Conservation (phyloP, 2,329 filamentous ascomycete genomes). For the Madurella fahalii region DNA sequence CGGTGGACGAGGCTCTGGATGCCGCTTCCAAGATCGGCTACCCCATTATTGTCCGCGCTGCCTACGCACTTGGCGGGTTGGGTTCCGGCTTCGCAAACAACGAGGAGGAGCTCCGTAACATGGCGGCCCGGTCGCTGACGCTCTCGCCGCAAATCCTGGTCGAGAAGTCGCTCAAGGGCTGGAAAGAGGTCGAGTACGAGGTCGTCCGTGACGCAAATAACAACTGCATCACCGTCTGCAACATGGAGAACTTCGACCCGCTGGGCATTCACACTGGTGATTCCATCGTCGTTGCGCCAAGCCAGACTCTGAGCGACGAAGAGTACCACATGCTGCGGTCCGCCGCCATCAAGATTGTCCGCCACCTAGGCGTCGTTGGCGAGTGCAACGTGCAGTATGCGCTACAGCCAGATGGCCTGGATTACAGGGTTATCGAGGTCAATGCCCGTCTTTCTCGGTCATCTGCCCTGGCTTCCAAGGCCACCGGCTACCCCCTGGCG, state of each 20-base stretch:
- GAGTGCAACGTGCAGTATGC: constrained; percentile 99
- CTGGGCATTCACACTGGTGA: constrained; percentile 97
- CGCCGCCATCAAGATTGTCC: constrained; percentile 96
- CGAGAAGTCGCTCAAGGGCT: constrained; percentile 97
- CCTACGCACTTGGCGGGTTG: constrained; percentile 92
- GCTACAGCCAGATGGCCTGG: constrained; percentile 90
- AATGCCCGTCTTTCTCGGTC: constrained; percentile 98
- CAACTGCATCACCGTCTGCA: constrained; percentile 99
- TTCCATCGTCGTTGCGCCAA: constrained; percentile 95
- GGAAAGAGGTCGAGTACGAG: constrained; percentile 99
- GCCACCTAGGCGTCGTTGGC: constrained; percentile 92
- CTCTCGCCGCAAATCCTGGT: constrained; percentile 95
- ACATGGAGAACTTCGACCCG: constrained; percentile 98
- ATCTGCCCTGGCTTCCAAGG: constrained; percentile 94
- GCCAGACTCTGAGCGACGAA: constrained; percentile 94
- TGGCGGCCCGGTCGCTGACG: constrained; percentile 88
- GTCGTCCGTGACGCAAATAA: constrained; percentile 95
- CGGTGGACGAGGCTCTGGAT: constrained; percentile 84
- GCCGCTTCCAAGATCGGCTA: constrained; percentile 87
- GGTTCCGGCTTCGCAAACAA: constrained; percentile 96
- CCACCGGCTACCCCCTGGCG: constrained; percentile 92
- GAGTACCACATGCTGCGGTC: constrained; percentile 99
- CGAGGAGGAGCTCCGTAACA: constrained; percentile 85
- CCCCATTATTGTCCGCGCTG: constrained; percentile 95
- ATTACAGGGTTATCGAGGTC: constrained; percentile 98